A percentile compares a stretch with the other conserved stretches of the same genome.
phyloP scores from a whole-genome alignment of 2,329 filamentous ascomycete genomes.

The Sclerotinia borealis region DNA sequence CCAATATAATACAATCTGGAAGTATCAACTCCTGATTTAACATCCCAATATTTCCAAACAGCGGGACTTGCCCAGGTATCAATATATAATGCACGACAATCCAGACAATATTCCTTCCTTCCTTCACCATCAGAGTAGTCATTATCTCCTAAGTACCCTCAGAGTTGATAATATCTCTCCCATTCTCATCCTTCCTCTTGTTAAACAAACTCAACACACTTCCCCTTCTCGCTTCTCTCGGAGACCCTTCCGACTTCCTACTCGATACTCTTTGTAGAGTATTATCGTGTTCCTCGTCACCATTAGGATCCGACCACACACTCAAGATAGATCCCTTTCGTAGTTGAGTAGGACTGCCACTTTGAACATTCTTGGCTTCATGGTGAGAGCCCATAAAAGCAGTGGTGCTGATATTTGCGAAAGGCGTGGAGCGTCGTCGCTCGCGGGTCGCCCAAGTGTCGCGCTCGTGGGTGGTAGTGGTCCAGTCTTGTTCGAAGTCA shows the following conservation, averaged over 20 bases:
- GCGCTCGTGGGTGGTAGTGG: not conserved
- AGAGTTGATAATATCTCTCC: constrained; percentile 4
- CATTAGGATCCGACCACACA: not conserved
- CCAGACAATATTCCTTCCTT: not conserved
- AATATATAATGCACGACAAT: not conserved
- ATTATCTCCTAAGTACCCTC: not conserved
- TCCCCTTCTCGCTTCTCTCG: not conserved
- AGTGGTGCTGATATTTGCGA: constrained; percentile 1
- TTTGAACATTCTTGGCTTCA: not conserved
- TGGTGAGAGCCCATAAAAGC: constrained; percentile 6
- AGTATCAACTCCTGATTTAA: not conserved
- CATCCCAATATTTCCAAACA: not conserved
- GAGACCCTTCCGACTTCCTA: not conserved
- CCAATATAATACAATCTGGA: not conserved
- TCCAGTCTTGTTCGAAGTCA: constrained; percentile 14
- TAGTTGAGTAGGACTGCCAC: not conserved
- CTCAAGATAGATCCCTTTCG: constrained; percentile 6
- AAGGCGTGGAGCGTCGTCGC: constrained; percentile 5
- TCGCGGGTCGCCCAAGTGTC: constrained; percentile 3
- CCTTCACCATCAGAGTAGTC: not conserved
- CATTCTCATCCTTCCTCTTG: constrained; percentile 5
- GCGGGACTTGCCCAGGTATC: not conserved
- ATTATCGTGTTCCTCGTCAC: constrained; percentile 2
- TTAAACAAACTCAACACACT: constrained; percentile 1
- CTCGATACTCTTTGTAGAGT: not conserved